These are phyloP conservation scores for Sutorius eximius DNA, from an alignment of 1,284 basidiomycete genomes.

Conservation along the genomic window DNA sequence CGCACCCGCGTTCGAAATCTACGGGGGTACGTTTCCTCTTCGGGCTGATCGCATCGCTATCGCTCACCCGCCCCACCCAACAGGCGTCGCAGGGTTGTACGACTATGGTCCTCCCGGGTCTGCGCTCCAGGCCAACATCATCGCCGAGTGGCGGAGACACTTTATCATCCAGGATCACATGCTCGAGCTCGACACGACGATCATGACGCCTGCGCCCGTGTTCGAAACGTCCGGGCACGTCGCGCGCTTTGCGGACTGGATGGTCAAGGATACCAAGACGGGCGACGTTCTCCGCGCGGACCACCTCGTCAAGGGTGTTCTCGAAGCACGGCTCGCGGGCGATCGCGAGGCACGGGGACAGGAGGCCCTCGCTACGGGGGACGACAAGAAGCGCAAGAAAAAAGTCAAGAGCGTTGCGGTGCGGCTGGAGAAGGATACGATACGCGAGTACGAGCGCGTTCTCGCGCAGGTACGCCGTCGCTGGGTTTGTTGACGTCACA, in stretches of 20 bases:
- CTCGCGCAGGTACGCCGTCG: conserved; percentile 75
- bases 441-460: conserved; percentile 77
- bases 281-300: conserved; percentile 98
- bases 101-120: conserved; percentile 97
- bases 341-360: conserved; percentile 90
- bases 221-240: conserved; percentile 99
- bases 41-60: no score
- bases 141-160: conserved; percentile 95
- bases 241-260: conserved; percentile 98
- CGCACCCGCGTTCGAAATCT: conserved; percentile 98
- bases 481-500: neutral
- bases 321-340: conserved; percentile 87
- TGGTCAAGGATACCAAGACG: conserved; percentile 94
- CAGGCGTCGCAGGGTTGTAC: conserved; percentile 93
- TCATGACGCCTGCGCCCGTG: conserved; percentile 94
- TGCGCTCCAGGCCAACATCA: conserved; percentile 94
- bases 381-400: conserved; percentile 81
- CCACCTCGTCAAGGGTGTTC: conserved; percentile 92
- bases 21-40: conserved; percentile 69
- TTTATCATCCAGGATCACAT: conserved; percentile 99
- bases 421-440: conserved; percentile 75
- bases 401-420: conserved; percentile 74
- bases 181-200: conserved; percentile 98
- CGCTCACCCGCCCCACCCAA: neutral
- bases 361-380: conserved; percentile 56